Base-by-base conservation (phyloP, 306 rosid genomes). In the Cicer arietinum region DNA sequence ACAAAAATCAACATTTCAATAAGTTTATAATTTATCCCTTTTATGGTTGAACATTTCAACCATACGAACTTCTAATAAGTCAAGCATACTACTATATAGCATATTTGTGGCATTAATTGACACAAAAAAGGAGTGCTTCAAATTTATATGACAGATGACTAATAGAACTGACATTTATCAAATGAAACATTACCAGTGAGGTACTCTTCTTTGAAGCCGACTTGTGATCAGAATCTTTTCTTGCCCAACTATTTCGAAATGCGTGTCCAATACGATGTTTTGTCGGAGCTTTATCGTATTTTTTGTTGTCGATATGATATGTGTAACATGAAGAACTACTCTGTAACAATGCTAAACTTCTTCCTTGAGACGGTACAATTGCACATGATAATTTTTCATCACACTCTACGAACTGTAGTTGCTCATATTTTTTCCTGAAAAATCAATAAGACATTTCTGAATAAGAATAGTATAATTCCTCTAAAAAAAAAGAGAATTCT, bases 381-480 rank as follows among this genome's bases (percentile, higher is more conserved):
- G 86, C 83, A 56, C 91, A 84, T 18, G 80, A 44, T 51, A 76
- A 2, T 4, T 63, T 71, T 3, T 91, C 88, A 8, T 62, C 80
- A 42, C 67, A 5, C 9, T 14, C 64, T 43, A 74, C 11, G 77
- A 91, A 94, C 20, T 89, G 86, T 56, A 22, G 86, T 82, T 73
- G 56, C 87, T 91, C 96, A 56, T 94, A 94, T 77, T 94, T 94
- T 84, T 86, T 88, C 91, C 98, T 94, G 86, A 77, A 16, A 53
- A 79, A 77, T 64, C 76, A 82, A 53, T 67, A 69, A 41, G 48
- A 50, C n/a, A 20, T 43, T 63, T 78, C 9, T 25, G n/a, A 78
- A 78, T 78, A 45, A 72, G 45, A 81, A 66, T 39, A 7, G 41
- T 25, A n/a, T 20, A 22, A 30, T 53, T 80, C 73, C 62, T 50